Evolutionary conservation across 495 filamentous ascomycete species (phyloP), one percentile per base, ranked within the genome.

Genomic region (Penicillium canescens): DNA sequence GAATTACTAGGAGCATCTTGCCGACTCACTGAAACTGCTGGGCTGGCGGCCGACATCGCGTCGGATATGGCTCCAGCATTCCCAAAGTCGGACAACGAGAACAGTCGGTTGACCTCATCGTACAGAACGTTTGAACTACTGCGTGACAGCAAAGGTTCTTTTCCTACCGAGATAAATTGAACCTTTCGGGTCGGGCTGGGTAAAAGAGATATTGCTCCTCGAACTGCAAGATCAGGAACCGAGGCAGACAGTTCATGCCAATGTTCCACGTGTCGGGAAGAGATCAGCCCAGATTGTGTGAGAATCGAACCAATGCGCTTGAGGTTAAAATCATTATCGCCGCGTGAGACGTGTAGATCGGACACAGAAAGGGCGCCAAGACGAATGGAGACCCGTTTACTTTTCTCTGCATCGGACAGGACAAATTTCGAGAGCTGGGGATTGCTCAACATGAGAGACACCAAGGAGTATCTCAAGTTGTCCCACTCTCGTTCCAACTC

Each of bases 101-200:
- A 93, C 4, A 92, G 52, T 18, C 79, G 76, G 62, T 98, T 98
- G 44, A 96, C 72, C 57, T 89, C 87, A 41, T 87, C 84, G 58
- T 89, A 92, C 1, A 98, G 60, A 9, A 91, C 50, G 54, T 87
- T 92, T 10, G 82, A 73, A 4, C 77, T 76, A 31, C 70, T 70
- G 16, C 78, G 74, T 13, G 67, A 21, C 12, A 77, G 57, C 4
- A 91, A 28, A 1, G 87, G 86, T 21, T 78, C 70, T 18, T 87
- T 79, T 1, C 87, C 90, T 23, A 95, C 65, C 9, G 87, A 87
- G 21, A 97, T 82, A 59, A 95, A 96, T 56, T 97, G 92, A 6
- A 81, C 68, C 7, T 82, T 81, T 59, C 85, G 91, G 3, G 82
- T 88, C 4, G 88, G 86, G 24, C 79, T 80, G 1, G 92, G 88